Conservation (phyloP, 768 basidiomycete genomes). For the Lentinula sp. region DNA sequence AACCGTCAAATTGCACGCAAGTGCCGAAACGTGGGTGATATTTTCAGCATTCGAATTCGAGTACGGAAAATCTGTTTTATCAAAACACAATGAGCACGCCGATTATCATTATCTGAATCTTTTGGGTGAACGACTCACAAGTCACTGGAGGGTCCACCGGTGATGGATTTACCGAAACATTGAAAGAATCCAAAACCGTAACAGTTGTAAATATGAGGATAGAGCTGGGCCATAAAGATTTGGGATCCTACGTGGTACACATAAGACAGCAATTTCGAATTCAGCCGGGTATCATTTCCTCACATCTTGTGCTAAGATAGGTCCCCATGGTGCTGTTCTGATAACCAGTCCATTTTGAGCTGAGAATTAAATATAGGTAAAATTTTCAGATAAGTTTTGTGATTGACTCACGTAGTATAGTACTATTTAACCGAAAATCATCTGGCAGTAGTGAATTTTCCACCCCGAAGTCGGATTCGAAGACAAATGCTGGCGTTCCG, state of each 20-base stretch:
- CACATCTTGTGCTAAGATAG: too few relatives aligned
- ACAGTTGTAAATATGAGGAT: conserved; percentile 1
- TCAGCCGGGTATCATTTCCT: too few relatives aligned
- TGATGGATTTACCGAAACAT: background rate
- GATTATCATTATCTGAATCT: too few relatives aligned
- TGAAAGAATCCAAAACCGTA: background rate
- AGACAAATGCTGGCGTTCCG: background rate
- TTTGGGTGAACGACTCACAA: background rate
- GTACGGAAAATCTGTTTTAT: background rate
- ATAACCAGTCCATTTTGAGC: background rate
- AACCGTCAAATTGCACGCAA: conserved; percentile 6
- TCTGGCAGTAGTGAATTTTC: background rate
- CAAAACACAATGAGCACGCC: background rate
- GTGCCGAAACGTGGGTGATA: background rate
- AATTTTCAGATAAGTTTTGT: too few relatives aligned
- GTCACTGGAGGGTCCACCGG: background rate
- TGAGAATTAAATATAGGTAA: background rate
- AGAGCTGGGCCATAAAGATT: background rate
- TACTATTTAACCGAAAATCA: background rate
- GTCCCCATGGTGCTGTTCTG: conserved; percentile 1
- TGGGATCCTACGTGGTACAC: background rate
- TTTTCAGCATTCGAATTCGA: background rate
- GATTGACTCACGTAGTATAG: background rate
- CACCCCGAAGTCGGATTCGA: background rate
- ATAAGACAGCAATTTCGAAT: background rate